Percentiles rank a stretch among this genome's conserved stretches.
phyloP scores from a whole-genome alignment of 345 rosid genomes.

The Eutrema japonicum region DNA sequence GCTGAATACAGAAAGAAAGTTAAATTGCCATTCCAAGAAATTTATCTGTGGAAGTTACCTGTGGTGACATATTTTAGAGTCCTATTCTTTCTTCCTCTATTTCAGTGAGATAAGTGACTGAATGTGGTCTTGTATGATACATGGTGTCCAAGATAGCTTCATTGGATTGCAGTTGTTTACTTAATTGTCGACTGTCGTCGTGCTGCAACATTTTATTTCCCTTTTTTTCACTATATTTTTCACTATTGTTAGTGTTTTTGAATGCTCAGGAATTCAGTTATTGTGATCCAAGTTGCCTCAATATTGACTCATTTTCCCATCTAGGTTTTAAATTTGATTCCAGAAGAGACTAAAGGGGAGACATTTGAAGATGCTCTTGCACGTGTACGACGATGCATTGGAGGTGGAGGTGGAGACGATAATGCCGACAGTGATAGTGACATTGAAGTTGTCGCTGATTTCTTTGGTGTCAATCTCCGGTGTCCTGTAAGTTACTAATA shows the following conservation, averaged over 20 bases:
- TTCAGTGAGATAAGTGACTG: not conserved
- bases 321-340: conserved; percentile 80
- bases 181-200: not conserved
- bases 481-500: conserved; percentile 81
- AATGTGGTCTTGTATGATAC: conserved; percentile 11
- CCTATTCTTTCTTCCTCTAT: not conserved
- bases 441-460: conserved; percentile 95
- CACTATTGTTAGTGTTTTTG: conserved; percentile 14
- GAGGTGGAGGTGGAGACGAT: conserved; percentile 82
- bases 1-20: not conserved
- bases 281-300: conserved; percentile 26
- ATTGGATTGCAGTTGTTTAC: conserved; percentile 18
- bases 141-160: conserved; percentile 19
- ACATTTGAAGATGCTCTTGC: conserved; percentile 80
- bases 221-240: not conserved
- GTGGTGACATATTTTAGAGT: conserved; percentile 1
- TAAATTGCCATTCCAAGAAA: conserved; percentile 1
- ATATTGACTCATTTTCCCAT: conserved; percentile 25
- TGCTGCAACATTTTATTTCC: conserved; percentile 18
- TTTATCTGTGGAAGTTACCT: conserved; percentile 14
- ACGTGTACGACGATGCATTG: conserved; percentile 90
- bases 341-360: conserved; percentile 87
- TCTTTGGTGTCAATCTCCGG: conserved; percentile 75
- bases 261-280: conserved; percentile 1
- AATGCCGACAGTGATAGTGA: conserved; percentile 96